Conservation (phyloP, 2,329 filamentous ascomycete genomes). For the Ciborinia camelliae region DNA sequence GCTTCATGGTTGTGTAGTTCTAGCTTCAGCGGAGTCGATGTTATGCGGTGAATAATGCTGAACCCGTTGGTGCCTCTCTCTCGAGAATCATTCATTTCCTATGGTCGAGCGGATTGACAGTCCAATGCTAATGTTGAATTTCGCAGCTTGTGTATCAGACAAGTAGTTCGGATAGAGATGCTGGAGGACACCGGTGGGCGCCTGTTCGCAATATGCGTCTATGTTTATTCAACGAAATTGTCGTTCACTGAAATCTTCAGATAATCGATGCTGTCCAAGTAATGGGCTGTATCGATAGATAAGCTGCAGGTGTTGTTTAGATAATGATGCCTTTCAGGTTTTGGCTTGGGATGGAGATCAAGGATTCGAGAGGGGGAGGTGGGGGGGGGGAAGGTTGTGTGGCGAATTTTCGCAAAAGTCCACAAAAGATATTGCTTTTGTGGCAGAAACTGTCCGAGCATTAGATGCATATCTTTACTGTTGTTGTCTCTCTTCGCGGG, state of each 20-base stretch:
- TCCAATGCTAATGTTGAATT: background rate
- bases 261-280: background rate
- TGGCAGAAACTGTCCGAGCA: background rate
- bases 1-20: background rate
- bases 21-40: background rate
- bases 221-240: background rate
- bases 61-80: background rate
- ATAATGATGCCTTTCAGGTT: background rate
- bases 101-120: too few relatives aligned
- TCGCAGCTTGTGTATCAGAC: background rate
- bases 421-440: background rate
- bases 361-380: background rate
- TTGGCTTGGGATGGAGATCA: background rate
- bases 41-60: background rate
- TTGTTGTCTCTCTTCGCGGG: background rate
- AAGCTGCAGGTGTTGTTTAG: background rate
- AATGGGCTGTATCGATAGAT: background rate
- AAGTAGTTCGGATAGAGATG: background rate
- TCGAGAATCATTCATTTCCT: background rate
- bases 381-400: background rate
- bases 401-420: background rate
- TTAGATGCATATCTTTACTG: background rate
- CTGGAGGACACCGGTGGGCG: background rate
- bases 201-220: background rate
- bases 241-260: background rate